A percentile compares a stretch with the other conserved stretches of the same genome.
phyloP scores from a whole-genome alignment of 371 early-diverging fungal genomes.

The Mortierella sp. region DNA sequence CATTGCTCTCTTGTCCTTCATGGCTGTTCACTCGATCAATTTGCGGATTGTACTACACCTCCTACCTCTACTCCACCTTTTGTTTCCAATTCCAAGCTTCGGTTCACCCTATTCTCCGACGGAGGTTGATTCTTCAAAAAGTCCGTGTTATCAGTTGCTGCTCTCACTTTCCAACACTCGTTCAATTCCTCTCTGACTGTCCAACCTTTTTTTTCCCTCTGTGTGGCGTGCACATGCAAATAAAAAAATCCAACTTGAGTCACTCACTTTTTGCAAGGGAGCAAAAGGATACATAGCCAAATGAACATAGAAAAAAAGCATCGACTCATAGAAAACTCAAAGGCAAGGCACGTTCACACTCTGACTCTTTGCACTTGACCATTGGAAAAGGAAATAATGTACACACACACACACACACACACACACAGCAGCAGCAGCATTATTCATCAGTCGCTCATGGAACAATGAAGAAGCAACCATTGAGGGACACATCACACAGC shows the following conservation, averaged over 20 bases:
- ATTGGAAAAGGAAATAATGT: neutral
- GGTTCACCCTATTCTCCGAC: constrained; percentile 3
- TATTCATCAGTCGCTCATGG: too few species aligned
- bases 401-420: neutral
- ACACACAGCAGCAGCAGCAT: neutral
- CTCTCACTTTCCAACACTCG: neutral
- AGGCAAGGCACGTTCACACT: too few species aligned
- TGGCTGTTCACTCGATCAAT: neutral
- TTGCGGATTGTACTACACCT: neutral
- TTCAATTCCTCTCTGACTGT: neutral
- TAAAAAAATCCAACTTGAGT: constrained; percentile 10
- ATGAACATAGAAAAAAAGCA: neutral
- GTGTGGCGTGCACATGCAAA: constrained; percentile 16
- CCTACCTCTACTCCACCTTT: neutral
- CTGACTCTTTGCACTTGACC: neutral
- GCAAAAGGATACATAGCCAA: neutral
- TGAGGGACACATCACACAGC: too few species aligned
- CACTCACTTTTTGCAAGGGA: constrained; percentile 18
- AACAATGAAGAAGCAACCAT: too few species aligned
- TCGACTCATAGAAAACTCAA: constrained; percentile 19
- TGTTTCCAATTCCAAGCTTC: neutral
- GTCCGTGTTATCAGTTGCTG: constrained; percentile 6
- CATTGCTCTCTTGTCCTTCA: neutral
- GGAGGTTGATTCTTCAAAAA: neutral
- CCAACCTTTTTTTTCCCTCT: neutral